Evolutionary conservation across 2,329 filamentous ascomycete species (phyloP).

Genomic region (Fusarium udum): DNA sequence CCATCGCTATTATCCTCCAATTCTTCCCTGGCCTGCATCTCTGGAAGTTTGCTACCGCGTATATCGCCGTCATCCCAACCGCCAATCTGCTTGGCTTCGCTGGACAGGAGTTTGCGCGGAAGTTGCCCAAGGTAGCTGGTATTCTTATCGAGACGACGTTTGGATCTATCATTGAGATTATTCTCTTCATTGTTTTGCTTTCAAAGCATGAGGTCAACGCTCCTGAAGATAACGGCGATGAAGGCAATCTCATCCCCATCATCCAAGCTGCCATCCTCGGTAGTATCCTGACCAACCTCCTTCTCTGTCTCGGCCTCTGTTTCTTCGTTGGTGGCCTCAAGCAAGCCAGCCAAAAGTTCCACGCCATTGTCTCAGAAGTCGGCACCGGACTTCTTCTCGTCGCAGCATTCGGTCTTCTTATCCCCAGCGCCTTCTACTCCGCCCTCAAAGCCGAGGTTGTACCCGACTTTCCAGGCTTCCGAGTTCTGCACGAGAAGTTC

Average conservation of each 20-base stretch:
- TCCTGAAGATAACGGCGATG: constrained; percentile 39
- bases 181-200: constrained; percentile 73
- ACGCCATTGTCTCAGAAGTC: constrained; percentile 73
- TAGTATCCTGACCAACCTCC: constrained; percentile 73
- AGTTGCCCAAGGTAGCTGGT: constrained; percentile 70
- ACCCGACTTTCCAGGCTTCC: constrained; percentile 34
- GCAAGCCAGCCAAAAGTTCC: constrained; percentile 68
- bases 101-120: constrained; percentile 69
- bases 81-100: constrained; percentile 60
- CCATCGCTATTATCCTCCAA: constrained; percentile 55
- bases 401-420: constrained; percentile 54
- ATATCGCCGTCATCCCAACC: constrained; percentile 59
- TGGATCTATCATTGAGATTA: constrained; percentile 73
- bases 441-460: constrained; percentile 46
- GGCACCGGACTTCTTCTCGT: constrained; percentile 73
- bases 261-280: constrained; percentile 76
- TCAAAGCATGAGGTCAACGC: constrained; percentile 42
- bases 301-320: constrained; percentile 73
- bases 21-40: constrained; percentile 48
- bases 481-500: constrained; percentile 41
- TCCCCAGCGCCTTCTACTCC: constrained; percentile 50
- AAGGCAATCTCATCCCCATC: constrained; percentile 61
- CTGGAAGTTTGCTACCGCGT: constrained; percentile 58
- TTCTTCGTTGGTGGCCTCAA: constrained; percentile 73
- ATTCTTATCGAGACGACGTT: constrained; percentile 62